phyloP scores from a whole-genome alignment of 192 early-diverging fungal species.

The Neocallimastix lanati region DNA sequence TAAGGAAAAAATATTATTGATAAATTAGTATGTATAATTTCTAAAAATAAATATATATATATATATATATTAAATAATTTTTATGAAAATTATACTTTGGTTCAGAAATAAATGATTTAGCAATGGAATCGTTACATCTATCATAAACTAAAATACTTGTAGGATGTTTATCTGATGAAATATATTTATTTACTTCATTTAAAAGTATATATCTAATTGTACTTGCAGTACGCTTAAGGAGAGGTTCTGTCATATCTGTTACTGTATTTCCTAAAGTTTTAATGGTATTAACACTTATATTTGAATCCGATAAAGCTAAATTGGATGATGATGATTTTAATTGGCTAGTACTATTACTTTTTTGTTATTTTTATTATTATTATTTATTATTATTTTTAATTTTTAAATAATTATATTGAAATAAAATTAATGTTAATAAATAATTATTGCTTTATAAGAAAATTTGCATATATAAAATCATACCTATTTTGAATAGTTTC shows the following conservation, averaged over 20 bases:
- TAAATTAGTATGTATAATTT: too few species aligned
- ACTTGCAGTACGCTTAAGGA: not conserved
- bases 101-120: not conserved
- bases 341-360: not conserved
- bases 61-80: too few species aligned
- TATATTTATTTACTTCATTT: not conserved
- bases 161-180: not conserved
- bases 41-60: too few species aligned
- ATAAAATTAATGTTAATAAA: too few species aligned
- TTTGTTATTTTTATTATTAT: not conserved
- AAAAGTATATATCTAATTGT: not conserved
- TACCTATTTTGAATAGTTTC: not conserved
- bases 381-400: too few species aligned
- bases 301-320: not conserved
- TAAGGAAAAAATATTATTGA: too few species aligned
- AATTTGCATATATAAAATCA: not conserved
- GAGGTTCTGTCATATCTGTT: not conserved
- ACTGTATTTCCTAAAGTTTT: not conserved
- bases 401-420: too few species aligned
- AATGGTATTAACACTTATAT: not conserved
- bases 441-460: too few species aligned
- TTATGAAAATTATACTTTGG: not conserved
- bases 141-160: not conserved
- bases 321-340: not conserved
- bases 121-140: not conserved